Conservation (phyloP, 1,284 basidiomycete species). For the Golubevia sp. region DNA sequence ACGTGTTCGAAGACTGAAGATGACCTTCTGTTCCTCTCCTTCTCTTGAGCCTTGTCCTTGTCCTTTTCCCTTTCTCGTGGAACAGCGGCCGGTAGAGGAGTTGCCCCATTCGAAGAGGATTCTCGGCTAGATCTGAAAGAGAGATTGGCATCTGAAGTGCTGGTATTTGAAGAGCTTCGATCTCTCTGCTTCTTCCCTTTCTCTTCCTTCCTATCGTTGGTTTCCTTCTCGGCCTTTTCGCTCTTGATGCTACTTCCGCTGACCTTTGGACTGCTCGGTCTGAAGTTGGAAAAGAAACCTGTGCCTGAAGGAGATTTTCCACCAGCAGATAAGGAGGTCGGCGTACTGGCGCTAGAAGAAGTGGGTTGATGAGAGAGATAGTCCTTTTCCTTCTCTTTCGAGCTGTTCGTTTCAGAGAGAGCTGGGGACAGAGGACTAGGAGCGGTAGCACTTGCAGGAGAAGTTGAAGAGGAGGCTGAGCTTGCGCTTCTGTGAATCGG, state of each 20-base stretch:
- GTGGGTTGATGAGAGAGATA: background rate
- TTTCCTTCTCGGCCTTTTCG: background rate
- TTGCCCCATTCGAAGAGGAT: no score
- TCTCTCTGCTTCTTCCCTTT: background rate
- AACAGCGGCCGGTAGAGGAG: no score
- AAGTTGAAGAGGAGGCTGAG: background rate
- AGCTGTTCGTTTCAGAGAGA: background rate
- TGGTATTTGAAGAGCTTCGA: background rate
- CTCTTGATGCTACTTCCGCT: background rate
- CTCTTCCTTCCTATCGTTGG: background rate
- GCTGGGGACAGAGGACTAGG: background rate
- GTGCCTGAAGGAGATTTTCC: background rate
- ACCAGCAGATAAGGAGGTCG: background rate
- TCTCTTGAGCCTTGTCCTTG: no score
- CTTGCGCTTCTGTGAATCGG: background rate
- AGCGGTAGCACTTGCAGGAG: background rate
- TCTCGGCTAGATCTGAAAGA: no score
- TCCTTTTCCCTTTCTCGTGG: no score
- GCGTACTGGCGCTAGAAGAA: background rate
- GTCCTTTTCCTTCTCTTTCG: background rate
- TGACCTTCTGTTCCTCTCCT: no score
- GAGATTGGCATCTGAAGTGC: no score
- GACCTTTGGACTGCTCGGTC: background rate
- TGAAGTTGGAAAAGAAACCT: constrained; percentile 2
- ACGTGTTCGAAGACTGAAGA: no score